phyloP scores from a whole-genome alignment of 1,284 basidiomycete species.

The Stygiomarasmius scandens region DNA sequence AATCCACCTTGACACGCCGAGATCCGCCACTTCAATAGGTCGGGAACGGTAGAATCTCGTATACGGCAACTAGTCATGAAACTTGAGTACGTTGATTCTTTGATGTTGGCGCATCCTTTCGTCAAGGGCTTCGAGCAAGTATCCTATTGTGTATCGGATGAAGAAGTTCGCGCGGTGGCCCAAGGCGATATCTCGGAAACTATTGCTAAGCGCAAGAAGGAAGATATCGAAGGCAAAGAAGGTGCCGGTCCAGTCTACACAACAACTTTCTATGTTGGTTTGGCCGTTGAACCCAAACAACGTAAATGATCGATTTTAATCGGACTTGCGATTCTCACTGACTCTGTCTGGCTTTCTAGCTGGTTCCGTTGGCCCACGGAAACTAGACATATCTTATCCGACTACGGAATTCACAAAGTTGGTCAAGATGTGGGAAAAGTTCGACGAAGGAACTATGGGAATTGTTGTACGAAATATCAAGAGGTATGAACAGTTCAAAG shows the following conservation, averaged over 20 bases:
- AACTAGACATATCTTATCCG: constrained; percentile 95
- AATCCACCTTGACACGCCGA: constrained; percentile 11
- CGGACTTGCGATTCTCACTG: constrained; percentile 6
- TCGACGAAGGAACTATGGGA: constrained; percentile 91
- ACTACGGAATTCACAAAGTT: constrained; percentile 95
- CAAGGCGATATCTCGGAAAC: constrained; percentile 83
- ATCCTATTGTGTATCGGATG: constrained; percentile 81
- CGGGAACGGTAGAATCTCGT: constrained; percentile 96
- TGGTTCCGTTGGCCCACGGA: constrained; percentile 71
- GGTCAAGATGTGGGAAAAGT: constrained; percentile 96
- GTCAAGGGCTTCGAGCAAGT: constrained; percentile 92
- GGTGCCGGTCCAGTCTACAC: constrained; percentile 83
- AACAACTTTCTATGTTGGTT: constrained; percentile 96
- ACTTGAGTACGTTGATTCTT: constrained; percentile 92
- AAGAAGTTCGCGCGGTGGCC: constrained; percentile 89
- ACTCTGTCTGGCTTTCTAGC: constrained; percentile 43
- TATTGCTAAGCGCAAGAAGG: constrained; percentile 73
- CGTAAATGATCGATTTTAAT: constrained; percentile 53
- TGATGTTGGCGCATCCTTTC: constrained; percentile 93
- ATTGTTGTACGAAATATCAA: constrained; percentile 94
- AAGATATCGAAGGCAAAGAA: constrained; percentile 81
- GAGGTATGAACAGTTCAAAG: constrained; percentile 57
- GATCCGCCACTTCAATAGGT: constrained; percentile 47
- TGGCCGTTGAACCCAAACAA: constrained; percentile 90
- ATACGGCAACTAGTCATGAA: constrained; percentile 97